These are phyloP conservation scores for Aspergillus neoniger DNA, from an alignment of 2,329 filamentous ascomycete genomes.

Conservation along the genomic window DNA sequence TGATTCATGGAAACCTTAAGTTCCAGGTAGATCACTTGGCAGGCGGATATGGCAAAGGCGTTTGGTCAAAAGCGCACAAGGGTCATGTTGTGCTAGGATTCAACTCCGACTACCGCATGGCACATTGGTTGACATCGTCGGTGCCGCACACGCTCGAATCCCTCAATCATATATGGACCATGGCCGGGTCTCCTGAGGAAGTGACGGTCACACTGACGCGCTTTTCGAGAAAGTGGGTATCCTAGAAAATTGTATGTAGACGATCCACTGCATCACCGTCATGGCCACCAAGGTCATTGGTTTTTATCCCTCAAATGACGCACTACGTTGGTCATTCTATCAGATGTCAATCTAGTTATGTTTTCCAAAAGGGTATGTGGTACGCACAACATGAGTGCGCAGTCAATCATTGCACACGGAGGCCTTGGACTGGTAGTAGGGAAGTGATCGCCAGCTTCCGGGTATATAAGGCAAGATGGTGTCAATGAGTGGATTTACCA, in stretches of 20 bases:
- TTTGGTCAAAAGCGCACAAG: neutral
- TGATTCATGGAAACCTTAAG: neutral
- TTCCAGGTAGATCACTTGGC: neutral
- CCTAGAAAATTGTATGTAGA: neutral
- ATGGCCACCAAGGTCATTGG: neutral
- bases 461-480: neutral
- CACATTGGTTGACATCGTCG: neutral
- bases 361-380: neutral
- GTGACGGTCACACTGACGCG: neutral
- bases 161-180: neutral
- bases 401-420: neutral
- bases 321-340: neutral
- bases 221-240: neutral
- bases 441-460: neutral
- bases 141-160: neutral
- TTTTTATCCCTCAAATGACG: neutral
- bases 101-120: too few relatives aligned
- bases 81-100: too few relatives aligned
- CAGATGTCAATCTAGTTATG: neutral
- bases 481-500: neutral
- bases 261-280: neutral
- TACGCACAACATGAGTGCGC: neutral
- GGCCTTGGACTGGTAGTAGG: neutral
- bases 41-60: neutral
- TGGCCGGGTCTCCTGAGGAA: neutral